Percentiles rank a stretch among this genome's conserved stretches.
phyloP scores from a whole-genome alignment of 106 monocot species.

The Dendrobium huoshanense region DNA sequence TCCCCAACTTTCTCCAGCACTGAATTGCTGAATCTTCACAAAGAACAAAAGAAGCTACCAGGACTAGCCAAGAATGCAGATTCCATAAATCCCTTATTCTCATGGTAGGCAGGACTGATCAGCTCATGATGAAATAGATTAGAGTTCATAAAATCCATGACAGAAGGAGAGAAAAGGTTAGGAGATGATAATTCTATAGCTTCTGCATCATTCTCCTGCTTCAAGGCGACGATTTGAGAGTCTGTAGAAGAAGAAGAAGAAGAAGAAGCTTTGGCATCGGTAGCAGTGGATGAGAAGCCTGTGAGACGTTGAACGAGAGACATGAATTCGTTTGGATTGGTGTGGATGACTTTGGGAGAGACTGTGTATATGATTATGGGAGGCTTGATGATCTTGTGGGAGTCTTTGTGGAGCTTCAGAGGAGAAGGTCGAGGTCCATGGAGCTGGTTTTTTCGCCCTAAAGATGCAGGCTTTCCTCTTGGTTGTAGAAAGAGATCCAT shows the following conservation, averaged over 20 bases:
- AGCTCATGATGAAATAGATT: not conserved
- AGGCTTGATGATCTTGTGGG: constrained; percentile 39
- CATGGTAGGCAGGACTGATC: not conserved
- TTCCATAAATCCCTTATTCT: too few species aligned
- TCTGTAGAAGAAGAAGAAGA: not conserved
- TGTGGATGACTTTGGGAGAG: constrained; percentile 59
- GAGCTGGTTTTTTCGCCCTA: constrained; percentile 6
- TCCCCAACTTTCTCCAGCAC: too few species aligned
- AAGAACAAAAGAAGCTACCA: not conserved
- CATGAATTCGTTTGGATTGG: constrained; percentile 51
- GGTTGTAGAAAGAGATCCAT: too few species aligned
- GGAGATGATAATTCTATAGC: not conserved
- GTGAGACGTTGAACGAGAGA: constrained; percentile 57
- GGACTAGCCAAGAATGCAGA: too few species aligned
- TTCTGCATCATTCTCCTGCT: not conserved
- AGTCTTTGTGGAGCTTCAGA: constrained; percentile 39
- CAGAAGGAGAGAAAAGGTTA: not conserved
- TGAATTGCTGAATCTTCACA: too few species aligned
- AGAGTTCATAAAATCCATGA: not conserved
- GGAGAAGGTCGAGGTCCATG: constrained; percentile 55
- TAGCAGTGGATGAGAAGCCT: constrained; percentile 22
- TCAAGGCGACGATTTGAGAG: not conserved
- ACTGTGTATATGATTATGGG: constrained; percentile 59
- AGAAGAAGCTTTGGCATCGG: not conserved
- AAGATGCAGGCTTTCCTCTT: too few species aligned